Evolutionary conservation across 495 filamentous ascomycete genomes (phyloP).

Genomic region (Melanomma pulvis-pyrius): DNA sequence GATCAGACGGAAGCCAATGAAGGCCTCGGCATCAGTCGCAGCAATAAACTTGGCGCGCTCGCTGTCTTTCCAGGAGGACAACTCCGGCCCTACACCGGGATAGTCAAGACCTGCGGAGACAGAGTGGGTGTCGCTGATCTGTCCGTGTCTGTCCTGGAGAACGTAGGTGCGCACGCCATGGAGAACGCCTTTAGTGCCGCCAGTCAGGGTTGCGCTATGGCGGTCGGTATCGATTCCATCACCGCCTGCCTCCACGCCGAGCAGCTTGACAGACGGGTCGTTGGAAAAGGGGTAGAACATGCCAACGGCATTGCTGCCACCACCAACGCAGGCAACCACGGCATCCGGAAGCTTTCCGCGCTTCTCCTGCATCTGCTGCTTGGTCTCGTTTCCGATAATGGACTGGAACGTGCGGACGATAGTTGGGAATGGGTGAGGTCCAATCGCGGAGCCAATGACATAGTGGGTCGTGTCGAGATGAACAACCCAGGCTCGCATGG

Average conservation of each 20-base stretch:
- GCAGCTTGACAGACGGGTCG: slow-evolving; percentile 79
- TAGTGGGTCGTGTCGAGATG: slow-evolving; percentile 89
- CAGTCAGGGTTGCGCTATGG: slow-evolving; percentile 88
- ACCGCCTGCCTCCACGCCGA: slow-evolving; percentile 96
- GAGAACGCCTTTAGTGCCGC: slow-evolving; percentile 86
- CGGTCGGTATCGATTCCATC: slow-evolving; percentile 85
- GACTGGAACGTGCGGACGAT: slow-evolving; percentile 96
- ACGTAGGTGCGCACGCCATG: slow-evolving; percentile 97
- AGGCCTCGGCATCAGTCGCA: slow-evolving; percentile 89
- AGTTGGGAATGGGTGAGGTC: slow-evolving; percentile 92
- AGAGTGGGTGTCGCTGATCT: slow-evolving; percentile 93
- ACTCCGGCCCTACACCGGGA: slow-evolving; percentile 92
- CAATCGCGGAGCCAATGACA: slow-evolving; percentile 93
- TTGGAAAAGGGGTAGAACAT: slow-evolving; percentile 97
- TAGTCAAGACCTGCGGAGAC: slow-evolving; percentile 98
- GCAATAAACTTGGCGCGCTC: slow-evolving; percentile 84
- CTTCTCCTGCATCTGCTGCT: slow-evolving; percentile 78
- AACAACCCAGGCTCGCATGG: slow-evolving; percentile 85
- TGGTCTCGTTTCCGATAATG: slow-evolving; percentile 91
- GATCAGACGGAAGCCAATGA: slow-evolving; percentile 83
- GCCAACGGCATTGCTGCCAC: slow-evolving; percentile 86
- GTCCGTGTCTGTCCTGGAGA: slow-evolving; percentile 86
- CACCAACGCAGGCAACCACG: slow-evolving; percentile 94
- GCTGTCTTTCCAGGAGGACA: slow-evolving; percentile 88
- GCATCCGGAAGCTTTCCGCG: slow-evolving; percentile 90